Evolutionary conservation across 169 alveolate species (phyloP).

Genomic region (Amoebophrya sp.): DNA sequence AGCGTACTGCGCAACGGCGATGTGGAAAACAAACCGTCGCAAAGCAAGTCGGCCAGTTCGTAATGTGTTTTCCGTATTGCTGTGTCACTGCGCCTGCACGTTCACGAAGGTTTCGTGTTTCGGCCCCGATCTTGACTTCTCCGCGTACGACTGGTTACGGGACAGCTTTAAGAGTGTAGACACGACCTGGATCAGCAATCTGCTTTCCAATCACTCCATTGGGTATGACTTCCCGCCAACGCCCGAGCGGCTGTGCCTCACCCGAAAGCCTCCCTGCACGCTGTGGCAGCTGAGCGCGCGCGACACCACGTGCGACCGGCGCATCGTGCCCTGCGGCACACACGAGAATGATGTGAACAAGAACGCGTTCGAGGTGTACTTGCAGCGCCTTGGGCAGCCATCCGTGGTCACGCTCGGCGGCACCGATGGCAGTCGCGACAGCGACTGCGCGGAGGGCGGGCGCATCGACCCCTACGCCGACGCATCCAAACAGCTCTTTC

Average conservation of each 20-base stretch:
- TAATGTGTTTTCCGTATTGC: too few species aligned
- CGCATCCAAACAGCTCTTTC: neutral
- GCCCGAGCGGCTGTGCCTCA: neutral
- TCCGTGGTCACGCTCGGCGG: neutral
- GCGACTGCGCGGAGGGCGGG: neutral
- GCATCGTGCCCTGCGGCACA: neutral
- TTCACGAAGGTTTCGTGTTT: too few species aligned
- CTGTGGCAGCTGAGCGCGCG: neutral
- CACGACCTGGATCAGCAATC: too few species aligned
- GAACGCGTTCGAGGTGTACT: neutral
- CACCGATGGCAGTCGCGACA: neutral
- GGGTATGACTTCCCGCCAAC: too few species aligned
- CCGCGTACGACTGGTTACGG: too few species aligned
- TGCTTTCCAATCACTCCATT: too few species aligned
- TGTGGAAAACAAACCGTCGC: too few species aligned
- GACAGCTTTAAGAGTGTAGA: too few species aligned
- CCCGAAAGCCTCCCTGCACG: neutral
- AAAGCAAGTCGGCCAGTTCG: too few species aligned
- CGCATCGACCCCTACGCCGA: neutral
- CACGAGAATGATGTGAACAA: neutral
- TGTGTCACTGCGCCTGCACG: too few species aligned
- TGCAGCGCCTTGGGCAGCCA: neutral
- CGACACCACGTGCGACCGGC: neutral
- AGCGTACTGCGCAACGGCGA: too few species aligned
- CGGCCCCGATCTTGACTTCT: too few species aligned